These are phyloP conservation scores for Candida patagonica DNA, from an alignment of 805 yeast genomes.

Conservation along the genomic window DNA sequence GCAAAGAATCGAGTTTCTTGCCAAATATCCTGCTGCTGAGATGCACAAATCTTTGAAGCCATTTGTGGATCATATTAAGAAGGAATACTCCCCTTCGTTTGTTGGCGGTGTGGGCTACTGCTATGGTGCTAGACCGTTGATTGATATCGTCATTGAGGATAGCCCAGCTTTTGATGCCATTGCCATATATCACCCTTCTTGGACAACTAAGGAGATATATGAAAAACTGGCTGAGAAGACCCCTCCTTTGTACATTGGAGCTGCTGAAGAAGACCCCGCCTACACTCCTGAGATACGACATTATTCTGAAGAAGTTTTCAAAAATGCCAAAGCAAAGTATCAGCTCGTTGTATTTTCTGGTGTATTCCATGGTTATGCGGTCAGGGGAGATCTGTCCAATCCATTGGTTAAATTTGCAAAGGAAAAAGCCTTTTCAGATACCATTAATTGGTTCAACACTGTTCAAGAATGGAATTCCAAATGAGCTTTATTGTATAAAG, in stretches of 20 bases:
- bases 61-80: not conserved
- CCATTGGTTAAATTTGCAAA: constrained; percentile 52
- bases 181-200: constrained; percentile 1
- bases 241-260: constrained; percentile 55
- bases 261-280: constrained; percentile 61
- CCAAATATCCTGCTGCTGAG: constrained; percentile 39
- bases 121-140: constrained; percentile 53
- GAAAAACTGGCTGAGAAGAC: not conserved
- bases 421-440: constrained; percentile 43
- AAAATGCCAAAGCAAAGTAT: constrained; percentile 44
- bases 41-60: constrained; percentile 27
- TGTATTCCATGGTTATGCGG: constrained; percentile 67
- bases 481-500: not conserved
- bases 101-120: constrained; percentile 69
- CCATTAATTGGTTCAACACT: constrained; percentile 13
- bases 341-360: constrained; percentile 54
- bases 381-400: constrained; percentile 56
- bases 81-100: constrained; percentile 35
- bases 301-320: constrained; percentile 48
- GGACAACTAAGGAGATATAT: not conserved
- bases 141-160: not conserved
- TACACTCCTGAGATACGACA: constrained; percentile 57
- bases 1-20: constrained; percentile 42
- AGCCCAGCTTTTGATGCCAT: not conserved
- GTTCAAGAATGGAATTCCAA: not conserved